Base-by-base conservation (phyloP, 352 stramenopile species). In the Blastocystis sp. region DNA sequence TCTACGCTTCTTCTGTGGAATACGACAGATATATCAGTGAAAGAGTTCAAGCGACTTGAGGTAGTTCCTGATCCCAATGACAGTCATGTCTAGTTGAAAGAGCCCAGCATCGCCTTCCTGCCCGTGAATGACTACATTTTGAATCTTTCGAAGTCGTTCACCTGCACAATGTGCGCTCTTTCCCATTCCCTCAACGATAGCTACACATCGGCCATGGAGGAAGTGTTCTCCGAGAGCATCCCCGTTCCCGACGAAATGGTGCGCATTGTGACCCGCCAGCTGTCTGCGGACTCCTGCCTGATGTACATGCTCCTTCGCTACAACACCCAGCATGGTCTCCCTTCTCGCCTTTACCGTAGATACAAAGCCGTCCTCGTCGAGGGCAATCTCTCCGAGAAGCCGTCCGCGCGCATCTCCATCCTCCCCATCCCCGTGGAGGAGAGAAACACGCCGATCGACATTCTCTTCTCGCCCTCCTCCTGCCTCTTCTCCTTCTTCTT, bases 1-100 rank as follows among this genome's bases (percentile, higher is more conserved):
- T 69, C 40, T 9, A 84, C 74, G 17, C 14, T 84, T 52, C 56
- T 84, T 23, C 17, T 56, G 11, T 84, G 74, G 74, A 84, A 84
- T 38, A 84, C 19, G 10, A 67, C 38, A 17, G 48, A 23, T 43
- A 53, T 56, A 19, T 84, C 74, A 21, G 56, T 48, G 5, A 84
- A 84, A 69, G 34, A 21, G 23, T 84, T 84, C 45, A 56, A 28
- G 5, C 45, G 52, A 43, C 28, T 64, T 17, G 41, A 84, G 34
- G 74, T 84, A 28, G 66, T 7, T 17, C 14, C 5, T 0, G 14
- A 0, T 56, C 5, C 48, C 5, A 14, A 56, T 0, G 0, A 14
- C 5, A 7, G 48, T 56, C 5, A 56, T 56, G 34, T 28, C 5
- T 84, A 84, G 74, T n/a, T 69, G 1, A 84, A 84, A 70, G 74